These are phyloP conservation scores for Lyophyllum decastes DNA, from an alignment of 768 basidiomycete species.

Conservation along the genomic window DNA sequence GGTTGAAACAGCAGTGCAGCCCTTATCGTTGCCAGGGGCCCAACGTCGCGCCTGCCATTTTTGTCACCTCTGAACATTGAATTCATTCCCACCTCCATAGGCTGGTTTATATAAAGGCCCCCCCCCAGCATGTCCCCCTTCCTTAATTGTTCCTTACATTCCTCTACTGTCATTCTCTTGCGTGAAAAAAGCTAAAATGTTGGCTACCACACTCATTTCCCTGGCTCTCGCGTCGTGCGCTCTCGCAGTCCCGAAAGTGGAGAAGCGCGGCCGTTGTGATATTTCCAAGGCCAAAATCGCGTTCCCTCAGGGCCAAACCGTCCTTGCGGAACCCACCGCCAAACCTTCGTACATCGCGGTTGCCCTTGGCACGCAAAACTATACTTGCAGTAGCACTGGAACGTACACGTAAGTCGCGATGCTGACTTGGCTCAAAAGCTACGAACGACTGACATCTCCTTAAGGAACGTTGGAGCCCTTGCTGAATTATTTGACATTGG, in stretches of 20 bases:
- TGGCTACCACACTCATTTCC: conserved; percentile 25
- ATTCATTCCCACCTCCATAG: too few relatives aligned
- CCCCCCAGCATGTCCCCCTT: too few relatives aligned
- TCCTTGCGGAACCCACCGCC: conserved; percentile 34
- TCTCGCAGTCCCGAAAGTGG: conserved; percentile 10
- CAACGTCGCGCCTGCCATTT: neutral
- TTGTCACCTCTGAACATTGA: neutral
- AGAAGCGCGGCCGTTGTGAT: conserved; percentile 19
- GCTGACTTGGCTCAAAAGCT: neutral
- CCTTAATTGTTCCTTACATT: neutral
- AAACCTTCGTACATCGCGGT: conserved; percentile 42
- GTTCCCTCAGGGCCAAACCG: conserved; percentile 30
- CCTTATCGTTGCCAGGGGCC: neutral
- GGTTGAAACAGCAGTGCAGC: neutral
- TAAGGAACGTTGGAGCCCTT: conserved; percentile 48
- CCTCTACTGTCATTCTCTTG: neutral
- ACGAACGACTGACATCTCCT: neutral
- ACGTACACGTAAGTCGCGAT: conserved; percentile 41
- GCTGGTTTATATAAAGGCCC: too few relatives aligned
- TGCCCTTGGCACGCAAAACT: conserved; percentile 56
- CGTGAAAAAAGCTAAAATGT: conserved; percentile 16
- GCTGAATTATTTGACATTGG: conserved; percentile 57
- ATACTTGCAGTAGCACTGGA: conserved; percentile 46
- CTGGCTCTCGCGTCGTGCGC: conserved; percentile 20
- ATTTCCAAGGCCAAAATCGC: conserved; percentile 26